These are phyloP conservation scores for Fusarium denticulatum DNA, from an alignment of 2,329 filamentous ascomycete species.

Conservation along the genomic window DNA sequence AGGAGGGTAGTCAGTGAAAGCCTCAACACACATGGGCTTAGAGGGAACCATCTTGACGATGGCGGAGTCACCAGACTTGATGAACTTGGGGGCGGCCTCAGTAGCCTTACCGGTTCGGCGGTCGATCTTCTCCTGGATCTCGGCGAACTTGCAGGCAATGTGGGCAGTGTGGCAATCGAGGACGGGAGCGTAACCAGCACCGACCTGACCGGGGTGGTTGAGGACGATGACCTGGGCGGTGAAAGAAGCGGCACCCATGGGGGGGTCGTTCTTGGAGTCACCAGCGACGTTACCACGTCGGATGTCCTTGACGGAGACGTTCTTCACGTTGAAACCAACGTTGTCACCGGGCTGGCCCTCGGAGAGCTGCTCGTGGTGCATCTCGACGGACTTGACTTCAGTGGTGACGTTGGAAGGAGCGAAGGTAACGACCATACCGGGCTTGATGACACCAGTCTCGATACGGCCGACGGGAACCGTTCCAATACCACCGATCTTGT, in stretches of 20 bases:
- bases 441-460: slow-evolving; percentile 97
- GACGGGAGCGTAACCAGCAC: slow-evolving; percentile 98
- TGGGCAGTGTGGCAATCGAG: slow-evolving; percentile 99
- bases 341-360: slow-evolving; percentile 99
- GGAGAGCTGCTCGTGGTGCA: slow-evolving; percentile 99
- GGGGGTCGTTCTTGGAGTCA: slow-evolving; percentile 99
- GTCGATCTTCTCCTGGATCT: slow-evolving; percentile 99
- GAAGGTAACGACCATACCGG: slow-evolving; percentile 95
- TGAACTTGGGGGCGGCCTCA: slow-evolving; percentile 95
- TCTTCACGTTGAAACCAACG: slow-evolving; percentile 99
- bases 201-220: slow-evolving; percentile 99
- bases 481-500: slow-evolving; percentile 99
- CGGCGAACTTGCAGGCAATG: slow-evolving; percentile 99
- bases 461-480: slow-evolving; percentile 99
- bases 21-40: slow-evolving; percentile 99
- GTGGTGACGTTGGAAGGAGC: slow-evolving; percentile 99
- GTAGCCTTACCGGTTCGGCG: slow-evolving; percentile 99
- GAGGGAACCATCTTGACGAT: slow-evolving; percentile 99
- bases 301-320: slow-evolving; percentile 99
- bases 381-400: slow-evolving; percentile 99
- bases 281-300: slow-evolving; percentile 99
- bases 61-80: slow-evolving; percentile 99
- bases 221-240: slow-evolving; percentile 99
- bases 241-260: slow-evolving; percentile 89
- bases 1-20: slow-evolving; percentile 99